Percentiles rank a stretch among this genome's conserved stretches.
Conservation (phyloP, 2,329 filamentous ascomycete genomes). For the Pezicula rhizophila region DNA sequence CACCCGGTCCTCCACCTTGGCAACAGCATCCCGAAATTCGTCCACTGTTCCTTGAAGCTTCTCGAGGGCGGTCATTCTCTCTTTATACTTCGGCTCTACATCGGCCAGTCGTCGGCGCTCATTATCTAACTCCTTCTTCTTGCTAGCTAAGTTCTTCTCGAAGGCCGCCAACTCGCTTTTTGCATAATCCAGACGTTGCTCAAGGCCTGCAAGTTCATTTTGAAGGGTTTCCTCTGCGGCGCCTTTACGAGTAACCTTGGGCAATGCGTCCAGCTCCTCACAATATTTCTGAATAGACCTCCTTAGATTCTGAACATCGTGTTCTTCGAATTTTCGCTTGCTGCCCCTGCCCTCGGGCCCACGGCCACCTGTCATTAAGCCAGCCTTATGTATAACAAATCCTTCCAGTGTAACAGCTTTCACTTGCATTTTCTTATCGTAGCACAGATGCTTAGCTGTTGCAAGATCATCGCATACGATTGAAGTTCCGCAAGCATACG, state of each 20-base stretch:
- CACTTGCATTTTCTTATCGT: constrained; percentile 73
- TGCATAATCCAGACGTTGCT: constrained; percentile 65
- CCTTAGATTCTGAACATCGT: constrained; percentile 79
- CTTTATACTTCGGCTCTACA: constrained; percentile 69
- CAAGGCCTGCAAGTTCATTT: constrained; percentile 71
- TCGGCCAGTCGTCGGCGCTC: constrained; percentile 68
- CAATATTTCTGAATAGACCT: constrained; percentile 69
- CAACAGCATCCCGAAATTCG: constrained; percentile 57
- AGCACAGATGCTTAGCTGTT: constrained; percentile 85
- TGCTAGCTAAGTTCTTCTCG: constrained; percentile 77
- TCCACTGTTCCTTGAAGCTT: constrained; percentile 51
- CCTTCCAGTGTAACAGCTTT: constrained; percentile 94
- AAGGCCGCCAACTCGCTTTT: constrained; percentile 73
- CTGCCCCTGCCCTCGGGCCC: constrained; percentile 68
- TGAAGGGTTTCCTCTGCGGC: constrained; percentile 76
- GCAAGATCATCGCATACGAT: constrained; percentile 87
- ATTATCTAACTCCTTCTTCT: constrained; percentile 73
- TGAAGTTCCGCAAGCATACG: constrained; percentile 89
- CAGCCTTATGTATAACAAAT: constrained; percentile 94
- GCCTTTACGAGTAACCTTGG: constrained; percentile 69
- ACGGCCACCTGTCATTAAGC: constrained; percentile 92
- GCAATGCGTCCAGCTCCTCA: constrained; percentile 72
- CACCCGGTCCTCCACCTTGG: constrained; percentile 79
- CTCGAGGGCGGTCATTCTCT: constrained; percentile 64
- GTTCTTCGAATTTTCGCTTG: constrained; percentile 81